Evolutionary conservation across 345 rosid genomes (phyloP).

Genomic region (Aquilaria sinensis): DNA sequence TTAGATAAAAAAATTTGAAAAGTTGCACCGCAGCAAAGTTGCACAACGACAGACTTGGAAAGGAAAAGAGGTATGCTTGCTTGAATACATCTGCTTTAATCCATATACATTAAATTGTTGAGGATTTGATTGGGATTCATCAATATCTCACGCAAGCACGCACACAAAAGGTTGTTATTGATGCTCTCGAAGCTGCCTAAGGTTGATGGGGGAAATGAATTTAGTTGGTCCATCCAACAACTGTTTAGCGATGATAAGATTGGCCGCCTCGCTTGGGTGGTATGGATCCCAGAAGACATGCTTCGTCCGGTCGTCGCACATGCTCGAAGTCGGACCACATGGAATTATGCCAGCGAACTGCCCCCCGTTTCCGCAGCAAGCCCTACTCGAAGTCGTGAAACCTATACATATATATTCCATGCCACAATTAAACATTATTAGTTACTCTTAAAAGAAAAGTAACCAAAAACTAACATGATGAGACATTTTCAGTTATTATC

Average conservation of each 20-base stretch:
- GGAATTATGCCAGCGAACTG: conserved; percentile 85
- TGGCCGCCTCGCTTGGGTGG: conserved; percentile 86
- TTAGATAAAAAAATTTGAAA: no score
- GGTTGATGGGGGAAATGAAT: conserved; percentile 56
- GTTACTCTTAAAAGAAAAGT: no score
- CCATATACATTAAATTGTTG: no score
- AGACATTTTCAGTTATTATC: no score
- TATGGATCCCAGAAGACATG: conserved; percentile 92
- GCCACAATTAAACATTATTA: no score
- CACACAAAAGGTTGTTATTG: conserved; percentile 9
- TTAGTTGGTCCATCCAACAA: conserved; percentile 45
- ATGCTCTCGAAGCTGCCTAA: conserved; percentile 60
- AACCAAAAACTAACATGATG: no score
- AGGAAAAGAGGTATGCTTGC: no score
- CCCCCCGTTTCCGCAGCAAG: conserved; percentile 83
- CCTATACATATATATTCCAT: conserved; percentile 26
- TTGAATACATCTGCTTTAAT: no score
- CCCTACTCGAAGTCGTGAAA: conserved; percentile 58
- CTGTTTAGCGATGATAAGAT: conserved; percentile 54
- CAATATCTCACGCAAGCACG: neutral
- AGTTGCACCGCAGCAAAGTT: no score
- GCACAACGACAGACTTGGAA: no score
- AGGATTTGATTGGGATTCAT: no score
- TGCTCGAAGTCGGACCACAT: conserved; percentile 71
- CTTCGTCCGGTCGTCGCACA: conserved; percentile 57